A percentile compares a stretch with the other conserved stretches of the same genome.
phyloP scores from a whole-genome alignment of 305 asterid genomes.

The Euphrasia arctica region DNA sequence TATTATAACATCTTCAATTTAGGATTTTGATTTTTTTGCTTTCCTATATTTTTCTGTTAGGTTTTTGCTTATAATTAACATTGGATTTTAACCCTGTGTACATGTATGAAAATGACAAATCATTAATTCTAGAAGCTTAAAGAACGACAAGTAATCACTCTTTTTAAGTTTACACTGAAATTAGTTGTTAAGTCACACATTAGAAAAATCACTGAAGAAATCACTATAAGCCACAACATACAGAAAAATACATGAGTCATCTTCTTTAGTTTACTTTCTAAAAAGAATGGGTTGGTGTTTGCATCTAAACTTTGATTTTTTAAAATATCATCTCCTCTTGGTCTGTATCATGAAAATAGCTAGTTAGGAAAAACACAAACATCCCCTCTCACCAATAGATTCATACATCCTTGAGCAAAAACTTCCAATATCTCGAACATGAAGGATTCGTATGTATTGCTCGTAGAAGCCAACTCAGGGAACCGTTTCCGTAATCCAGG shows the following conservation, averaged over 20 bases:
- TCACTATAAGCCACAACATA: constrained; percentile 6
- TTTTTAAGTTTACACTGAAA: background rate
- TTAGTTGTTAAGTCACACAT: background rate
- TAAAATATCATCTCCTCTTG: background rate
- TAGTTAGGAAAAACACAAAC: background rate
- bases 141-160: no score
- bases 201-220: background rate
- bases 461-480: constrained; percentile 58
- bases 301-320: constrained; percentile 2
- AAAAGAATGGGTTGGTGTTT: background rate
- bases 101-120: no score
- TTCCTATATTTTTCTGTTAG: no score
- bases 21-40: no score
- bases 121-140: no score
- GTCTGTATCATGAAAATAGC: background rate
- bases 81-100: no score
- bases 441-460: constrained; percentile 88
- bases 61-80: no score
- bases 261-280: background rate
- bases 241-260: background rate
- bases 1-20: no score
- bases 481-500: constrained; percentile 26
- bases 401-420: constrained; percentile 33
- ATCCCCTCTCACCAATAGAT: background rate
- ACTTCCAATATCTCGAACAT: constrained; percentile 87